A percentile compares a stretch with the other conserved stretches of the same genome.
Conservation (phyloP, 2,329 filamentous ascomycete species). For the Pseudocercospora pini-densiflorae region DNA sequence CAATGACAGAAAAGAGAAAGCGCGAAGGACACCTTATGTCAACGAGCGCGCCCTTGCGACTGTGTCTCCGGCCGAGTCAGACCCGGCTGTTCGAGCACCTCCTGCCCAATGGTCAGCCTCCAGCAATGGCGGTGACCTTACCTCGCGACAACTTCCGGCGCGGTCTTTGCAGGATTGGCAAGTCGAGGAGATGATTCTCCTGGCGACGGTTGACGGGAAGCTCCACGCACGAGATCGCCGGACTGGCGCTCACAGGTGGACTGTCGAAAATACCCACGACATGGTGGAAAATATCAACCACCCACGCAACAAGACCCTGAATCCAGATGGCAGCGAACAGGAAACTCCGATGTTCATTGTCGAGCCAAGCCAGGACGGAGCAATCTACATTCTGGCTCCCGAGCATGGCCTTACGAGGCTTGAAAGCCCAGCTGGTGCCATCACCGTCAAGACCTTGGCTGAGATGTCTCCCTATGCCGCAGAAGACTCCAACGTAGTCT, state of each 20-base stretch:
- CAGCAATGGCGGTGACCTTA: slow-evolving; percentile 57
- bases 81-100: slow-evolving; percentile 91
- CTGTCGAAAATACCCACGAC: slow-evolving; percentile 78
- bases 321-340: slow-evolving; percentile 65
- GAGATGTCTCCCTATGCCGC: slow-evolving; percentile 77
- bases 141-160: slow-evolving; percentile 82
- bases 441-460: slow-evolving; percentile 84
- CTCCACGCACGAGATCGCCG: slow-evolving; percentile 89
- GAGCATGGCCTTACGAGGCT: slow-evolving; percentile 67
- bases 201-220: slow-evolving; percentile 99
- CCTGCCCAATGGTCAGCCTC: slow-evolving; percentile 60
- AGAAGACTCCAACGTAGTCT: slow-evolving; percentile 77
- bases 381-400: slow-evolving; percentile 83
- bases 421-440: slow-evolving; percentile 43
- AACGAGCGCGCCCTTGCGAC: slow-evolving; percentile 96
- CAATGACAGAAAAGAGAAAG: slow-evolving; percentile 35
- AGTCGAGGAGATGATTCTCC: slow-evolving; percentile 99
- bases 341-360: slow-evolving; percentile 95
- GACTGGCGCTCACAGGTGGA: slow-evolving; percentile 84
- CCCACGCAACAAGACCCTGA: slow-evolving; percentile 65
- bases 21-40: slow-evolving; percentile 34
- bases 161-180: slow-evolving; percentile 99
- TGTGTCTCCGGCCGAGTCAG: slow-evolving; percentile 83
- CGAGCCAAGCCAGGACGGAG: slow-evolving; percentile 85
- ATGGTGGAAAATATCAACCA: slow-evolving; percentile 91